Percentiles rank a stretch among this genome's conserved stretches.
phyloP scores from a whole-genome alignment of 2,329 filamentous ascomycete species.

The Macrophomina pseudophaseolina region DNA sequence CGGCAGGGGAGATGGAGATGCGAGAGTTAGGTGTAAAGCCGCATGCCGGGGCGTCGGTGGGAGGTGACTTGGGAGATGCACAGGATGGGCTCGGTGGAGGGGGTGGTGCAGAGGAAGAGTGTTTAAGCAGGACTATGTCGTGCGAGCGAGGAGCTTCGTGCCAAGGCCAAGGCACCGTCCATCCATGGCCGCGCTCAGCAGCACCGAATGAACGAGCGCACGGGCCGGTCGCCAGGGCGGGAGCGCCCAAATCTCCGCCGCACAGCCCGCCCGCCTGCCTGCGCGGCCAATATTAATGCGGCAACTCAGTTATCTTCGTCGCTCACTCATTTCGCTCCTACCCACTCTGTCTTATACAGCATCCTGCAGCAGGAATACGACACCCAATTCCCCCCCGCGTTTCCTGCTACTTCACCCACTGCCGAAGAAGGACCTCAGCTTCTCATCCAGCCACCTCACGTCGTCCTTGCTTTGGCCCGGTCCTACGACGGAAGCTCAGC shows the following conservation, averaged over 20 bases:
- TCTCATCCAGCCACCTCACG: constrained; percentile 72
- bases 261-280: constrained; percentile 9
- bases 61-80: background rate
- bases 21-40: constrained; percentile 3
- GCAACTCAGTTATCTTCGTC: background rate
- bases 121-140: constrained; percentile 10
- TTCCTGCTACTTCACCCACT: constrained; percentile 9
- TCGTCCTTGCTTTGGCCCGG: constrained; percentile 75
- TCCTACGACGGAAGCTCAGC: constrained; percentile 47
- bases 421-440: constrained; percentile 44
- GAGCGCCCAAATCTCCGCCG: constrained; percentile 7
- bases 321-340: constrained; percentile 12
- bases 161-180: constrained; percentile 18
- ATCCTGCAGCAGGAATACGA: background rate
- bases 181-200: background rate
- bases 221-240: background rate
- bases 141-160: constrained; percentile 22
- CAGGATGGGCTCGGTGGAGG: background rate
- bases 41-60: constrained; percentile 4
- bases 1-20: background rate
- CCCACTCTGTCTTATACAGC: background rate
- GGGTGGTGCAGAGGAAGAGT: background rate
- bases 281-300: constrained; percentile 14
- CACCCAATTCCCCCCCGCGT: background rate
- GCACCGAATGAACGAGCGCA: background rate